phyloP scores from a whole-genome alignment of 1,139 yeast species.

The Diutina rugosa region DNA sequence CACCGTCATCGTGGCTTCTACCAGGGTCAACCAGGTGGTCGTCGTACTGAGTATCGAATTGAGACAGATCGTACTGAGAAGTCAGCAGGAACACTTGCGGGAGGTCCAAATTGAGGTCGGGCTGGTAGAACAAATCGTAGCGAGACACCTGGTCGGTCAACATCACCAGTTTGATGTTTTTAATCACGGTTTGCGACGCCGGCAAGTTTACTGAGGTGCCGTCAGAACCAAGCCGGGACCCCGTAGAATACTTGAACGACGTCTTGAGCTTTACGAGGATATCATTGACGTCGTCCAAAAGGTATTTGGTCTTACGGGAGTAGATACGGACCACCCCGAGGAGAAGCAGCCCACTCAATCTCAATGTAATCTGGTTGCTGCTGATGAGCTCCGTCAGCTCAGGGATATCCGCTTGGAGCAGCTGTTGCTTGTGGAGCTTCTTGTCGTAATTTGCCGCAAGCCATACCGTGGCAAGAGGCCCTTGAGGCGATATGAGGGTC shows the following conservation, averaged over 20 bases:
- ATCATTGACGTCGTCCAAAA: constrained; percentile 76
- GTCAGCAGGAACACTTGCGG: constrained; percentile 5
- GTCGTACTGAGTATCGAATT: constrained; percentile 7
- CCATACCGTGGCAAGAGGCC: constrained; percentile 89
- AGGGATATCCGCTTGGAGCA: constrained; percentile 58
- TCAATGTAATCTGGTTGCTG: constrained; percentile 41
- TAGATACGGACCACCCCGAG: constrained; percentile 85
- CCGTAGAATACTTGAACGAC: constrained; percentile 40
- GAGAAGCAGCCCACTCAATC: constrained; percentile 79
- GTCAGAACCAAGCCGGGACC: constrained; percentile 17
- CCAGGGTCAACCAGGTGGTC: constrained; percentile 52
- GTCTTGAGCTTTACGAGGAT: constrained; percentile 63
- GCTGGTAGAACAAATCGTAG: constrained; percentile 56
- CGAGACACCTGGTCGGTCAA: constrained; percentile 73
- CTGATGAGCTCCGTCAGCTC: constrained; percentile 50
- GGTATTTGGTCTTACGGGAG: constrained; percentile 72
- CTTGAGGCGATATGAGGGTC: constrained; percentile 22
- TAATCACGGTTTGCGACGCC: constrained; percentile 35
- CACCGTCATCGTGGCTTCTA: constrained; percentile 20
- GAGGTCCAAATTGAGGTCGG: constrained; percentile 48
- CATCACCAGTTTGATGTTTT: constrained; percentile 42
- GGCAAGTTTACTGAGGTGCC: constrained; percentile 27
- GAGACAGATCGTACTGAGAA: constrained; percentile 2
- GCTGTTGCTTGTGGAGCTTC: constrained; percentile 65
- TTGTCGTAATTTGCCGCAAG: constrained; percentile 83